Evolutionary conservation across 129 eudicot species (phyloP).

Genomic region (Pulicaria dysenterica): DNA sequence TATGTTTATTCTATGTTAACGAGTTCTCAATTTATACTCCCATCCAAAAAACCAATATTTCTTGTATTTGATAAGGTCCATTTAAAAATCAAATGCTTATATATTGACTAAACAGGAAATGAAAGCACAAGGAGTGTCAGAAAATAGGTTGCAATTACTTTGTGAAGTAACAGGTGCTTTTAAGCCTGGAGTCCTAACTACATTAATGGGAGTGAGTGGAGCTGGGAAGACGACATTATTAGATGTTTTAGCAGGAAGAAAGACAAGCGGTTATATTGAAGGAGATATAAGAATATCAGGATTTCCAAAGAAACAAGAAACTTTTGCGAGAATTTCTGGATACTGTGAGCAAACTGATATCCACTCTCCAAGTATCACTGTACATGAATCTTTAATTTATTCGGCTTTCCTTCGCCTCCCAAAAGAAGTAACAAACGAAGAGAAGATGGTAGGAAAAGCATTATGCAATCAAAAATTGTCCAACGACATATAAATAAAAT

Average conservation of each 20-base stretch:
- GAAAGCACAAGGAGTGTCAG: conserved; percentile 68
- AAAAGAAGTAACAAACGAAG: conserved; percentile 69
- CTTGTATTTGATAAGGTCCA: neutral
- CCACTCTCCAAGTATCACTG: conserved; percentile 84
- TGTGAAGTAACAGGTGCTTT: conserved; percentile 77
- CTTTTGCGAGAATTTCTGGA: conserved; percentile 89
- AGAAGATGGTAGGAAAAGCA: conserved; percentile 63
- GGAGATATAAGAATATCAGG: conserved; percentile 89
- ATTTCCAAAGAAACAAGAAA: conserved; percentile 86
- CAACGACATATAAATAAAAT: neutral
- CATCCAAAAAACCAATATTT: neutral
- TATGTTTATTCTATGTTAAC: neutral
- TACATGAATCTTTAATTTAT: conserved; percentile 73
- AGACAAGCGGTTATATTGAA: conserved; percentile 89
- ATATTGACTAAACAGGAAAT: conserved; percentile 56
- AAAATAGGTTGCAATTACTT: conserved; percentile 71
- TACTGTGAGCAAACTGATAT: conserved; percentile 97
- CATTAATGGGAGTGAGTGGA: conserved; percentile 98
- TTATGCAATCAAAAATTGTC: neutral
- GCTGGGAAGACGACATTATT: conserved; percentile 94
- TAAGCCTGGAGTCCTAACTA: conserved; percentile 89
- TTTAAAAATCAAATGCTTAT: neutral
- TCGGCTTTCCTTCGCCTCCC: conserved; percentile 95
- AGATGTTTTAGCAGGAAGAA: conserved; percentile 95
- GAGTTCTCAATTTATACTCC: neutral